These are phyloP conservation scores for Lachnum nothofagi DNA, from an alignment of 2,329 filamentous ascomycete genomes.

Conservation along the genomic window DNA sequence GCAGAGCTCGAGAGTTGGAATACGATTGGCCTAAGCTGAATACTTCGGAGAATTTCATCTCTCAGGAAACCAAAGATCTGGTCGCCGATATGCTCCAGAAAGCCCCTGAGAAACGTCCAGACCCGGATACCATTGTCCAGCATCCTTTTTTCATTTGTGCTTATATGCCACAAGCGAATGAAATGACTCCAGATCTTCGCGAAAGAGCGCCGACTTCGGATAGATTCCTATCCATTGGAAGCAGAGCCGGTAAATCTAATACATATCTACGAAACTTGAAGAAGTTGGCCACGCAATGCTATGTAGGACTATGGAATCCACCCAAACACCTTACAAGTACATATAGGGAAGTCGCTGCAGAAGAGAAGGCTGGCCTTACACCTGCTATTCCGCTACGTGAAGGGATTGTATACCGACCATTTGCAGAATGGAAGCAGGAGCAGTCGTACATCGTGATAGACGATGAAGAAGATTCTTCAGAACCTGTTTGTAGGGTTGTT, in stretches of 20 bases:
- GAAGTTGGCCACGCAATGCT: constrained; percentile 53
- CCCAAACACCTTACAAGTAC: constrained; percentile 43
- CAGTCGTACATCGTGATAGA: constrained; percentile 30
- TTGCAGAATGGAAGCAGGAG: constrained; percentile 56
- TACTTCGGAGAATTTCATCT: constrained; percentile 64
- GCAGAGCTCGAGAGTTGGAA: constrained; percentile 62
- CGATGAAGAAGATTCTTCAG: constrained; percentile 12
- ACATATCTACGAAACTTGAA: constrained; percentile 45
- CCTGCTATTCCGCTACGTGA: constrained; percentile 58
- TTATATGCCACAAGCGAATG: constrained; percentile 60
- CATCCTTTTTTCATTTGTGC: constrained; percentile 75
- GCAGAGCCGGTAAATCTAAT: constrained; percentile 38
- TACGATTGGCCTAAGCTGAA: constrained; percentile 73
- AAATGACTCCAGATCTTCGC: constrained; percentile 55
- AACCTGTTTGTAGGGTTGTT: constrained; percentile 14
- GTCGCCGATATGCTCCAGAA: constrained; percentile 70
- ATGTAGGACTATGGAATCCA: constrained; percentile 51
- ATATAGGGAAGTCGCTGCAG: constrained; percentile 63
- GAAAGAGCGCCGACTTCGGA: constrained; percentile 52
- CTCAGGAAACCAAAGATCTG: constrained; percentile 69
- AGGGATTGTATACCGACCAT: constrained; percentile 59
- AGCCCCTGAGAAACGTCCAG: constrained; percentile 69
- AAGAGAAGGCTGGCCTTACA: constrained; percentile 61
- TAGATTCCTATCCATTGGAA: constrained; percentile 48
- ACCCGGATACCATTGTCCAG: constrained; percentile 71